Base-by-base conservation (phyloP, 179 eudicot species). In the Spergularia azorica region DNA sequence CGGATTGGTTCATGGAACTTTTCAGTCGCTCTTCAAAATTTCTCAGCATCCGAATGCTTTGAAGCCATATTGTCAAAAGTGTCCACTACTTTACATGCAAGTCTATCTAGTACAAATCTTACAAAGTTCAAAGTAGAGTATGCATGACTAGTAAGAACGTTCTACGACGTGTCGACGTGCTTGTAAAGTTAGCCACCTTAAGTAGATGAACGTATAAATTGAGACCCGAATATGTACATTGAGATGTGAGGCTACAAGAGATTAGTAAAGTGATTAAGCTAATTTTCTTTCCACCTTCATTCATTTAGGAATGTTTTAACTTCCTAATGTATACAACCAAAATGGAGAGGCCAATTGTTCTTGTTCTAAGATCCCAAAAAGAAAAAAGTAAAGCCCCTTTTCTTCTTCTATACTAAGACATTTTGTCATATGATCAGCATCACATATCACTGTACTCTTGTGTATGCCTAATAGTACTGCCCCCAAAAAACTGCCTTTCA, bases 381-480 rank as follows among this genome's bases (percentile, higher is more conserved):
- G 64, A 82, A 82, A 70, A 52, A 70, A 77, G 52, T 76, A 36
- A 70, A 70, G 59, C 62, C 77, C 76, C 39, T 6, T 38, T n/a
- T 41, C 26, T 51, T 61, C 18, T 65, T 73, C 79, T 78, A 82
- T 74, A 65, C 84, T 78, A 26, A 82, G 66, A 74, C 72, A 75
- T 70, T 26, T 26, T 18, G 56, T 71, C 79, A 77, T 71, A 62
- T 80, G 58, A 78, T 74, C 73, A 78, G 84, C 84, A 82, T 74
- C 84, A 78, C 81, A 81, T 72, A 60, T 81, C 61, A 51, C 81
- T 78, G 84, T 82, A 82, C 84, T 77, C 74, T n/a, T 48, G 68
- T 74, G 81, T 78, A 80, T 57, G 64, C 60, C 71, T 59, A 17
- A 66, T 10, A 4, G 48, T 43, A 46, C 36, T 69, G 43, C 38